Conservation (phyloP, 2,329 filamentous ascomycete genomes). For the Aspergillus arachidicola region DNA sequence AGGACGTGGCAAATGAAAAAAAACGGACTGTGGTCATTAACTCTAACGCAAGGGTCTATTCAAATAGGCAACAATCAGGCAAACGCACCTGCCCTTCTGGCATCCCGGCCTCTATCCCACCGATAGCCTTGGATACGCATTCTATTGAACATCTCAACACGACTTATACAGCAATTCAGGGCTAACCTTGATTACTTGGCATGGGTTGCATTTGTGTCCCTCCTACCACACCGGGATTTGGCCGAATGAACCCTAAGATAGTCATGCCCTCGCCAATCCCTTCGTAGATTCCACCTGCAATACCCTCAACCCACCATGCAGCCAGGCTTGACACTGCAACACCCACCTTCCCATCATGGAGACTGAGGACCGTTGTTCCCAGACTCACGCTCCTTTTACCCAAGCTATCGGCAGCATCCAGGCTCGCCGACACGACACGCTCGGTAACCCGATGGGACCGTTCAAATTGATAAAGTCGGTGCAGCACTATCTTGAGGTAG, state of each 20-base stretch:
- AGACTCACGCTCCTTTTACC: constrained; percentile 56
- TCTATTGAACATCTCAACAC: not conserved
- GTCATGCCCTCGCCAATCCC: constrained; percentile 60
- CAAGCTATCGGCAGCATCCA: constrained; percentile 57
- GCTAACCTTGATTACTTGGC: not conserved
- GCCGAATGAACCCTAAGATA: constrained; percentile 41
- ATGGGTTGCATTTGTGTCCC: not conserved
- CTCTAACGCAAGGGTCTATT: not conserved
- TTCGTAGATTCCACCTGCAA: constrained; percentile 69
- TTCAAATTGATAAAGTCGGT: constrained; percentile 63
- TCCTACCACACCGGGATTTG: constrained; percentile 3
- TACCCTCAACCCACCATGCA: constrained; percentile 64
- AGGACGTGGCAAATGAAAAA: not conserved
- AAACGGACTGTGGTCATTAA: not conserved
- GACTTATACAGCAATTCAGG: not conserved
- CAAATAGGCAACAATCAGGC: not conserved
- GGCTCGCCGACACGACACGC: constrained; percentile 55
- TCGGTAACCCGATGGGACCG: constrained; percentile 67
- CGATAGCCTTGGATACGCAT: not conserved
- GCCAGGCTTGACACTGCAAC: constrained; percentile 58
- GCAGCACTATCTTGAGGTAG: constrained; percentile 59
- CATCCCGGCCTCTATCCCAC: not conserved
- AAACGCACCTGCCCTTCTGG: not conserved
- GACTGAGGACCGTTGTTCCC: constrained; percentile 58
- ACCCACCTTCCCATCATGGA: constrained; percentile 68